Base-by-base conservation (phyloP, 495 filamentous ascomycete species). In the Penicillium mononematosum region DNA sequence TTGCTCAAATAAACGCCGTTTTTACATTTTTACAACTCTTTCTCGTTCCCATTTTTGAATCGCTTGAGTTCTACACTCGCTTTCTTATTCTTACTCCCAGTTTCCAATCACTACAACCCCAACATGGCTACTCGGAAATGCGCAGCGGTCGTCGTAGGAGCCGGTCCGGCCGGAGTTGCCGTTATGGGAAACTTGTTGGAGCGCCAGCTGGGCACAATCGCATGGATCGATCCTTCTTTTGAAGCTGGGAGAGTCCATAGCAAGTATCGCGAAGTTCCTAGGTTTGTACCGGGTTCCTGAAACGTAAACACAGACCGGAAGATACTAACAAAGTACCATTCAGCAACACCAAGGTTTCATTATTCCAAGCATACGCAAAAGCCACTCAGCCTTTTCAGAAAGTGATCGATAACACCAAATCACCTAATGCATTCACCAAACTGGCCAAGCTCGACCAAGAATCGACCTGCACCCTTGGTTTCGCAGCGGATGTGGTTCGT, bases 191-290 rank as follows among this genome's bases (percentile, higher is more conserved):
- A 82, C 57, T 67, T 85, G 6, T 71, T 85, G 8, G 81, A 83
- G 62, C 75, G 75, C n/a, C 71, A 78, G 52, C 68, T 77, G 3
- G 67, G 67, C 20, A 70, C 71, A 44, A 77, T 84, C 42, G 70
- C 78, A 56, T 84, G 81, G 82, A 62, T 84, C 50, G 82, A 84
- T 56, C 76, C 81, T 51, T 64, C 63, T 5, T 82, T 84, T 48
- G 70, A 78, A 46, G 78, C 71, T 14, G 82, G 82, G 8, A 72
- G 81, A 45, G 71, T 85, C 20, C 66, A 82, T 53, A 65, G 71
- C 46, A 78, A 76, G 62, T 84, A 85, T 59, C 76, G 81, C 56
- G 80, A 83, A 58, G 82, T 84, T 38, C 82, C 81, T 7, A 80
- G 76, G 79, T 81, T 52, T 55, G 75, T 72, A 29, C 44, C 42